These are phyloP conservation scores for Diaporthe sp. DNA, from an alignment of 2,329 filamentous ascomycete genomes.

Conservation along the genomic window DNA sequence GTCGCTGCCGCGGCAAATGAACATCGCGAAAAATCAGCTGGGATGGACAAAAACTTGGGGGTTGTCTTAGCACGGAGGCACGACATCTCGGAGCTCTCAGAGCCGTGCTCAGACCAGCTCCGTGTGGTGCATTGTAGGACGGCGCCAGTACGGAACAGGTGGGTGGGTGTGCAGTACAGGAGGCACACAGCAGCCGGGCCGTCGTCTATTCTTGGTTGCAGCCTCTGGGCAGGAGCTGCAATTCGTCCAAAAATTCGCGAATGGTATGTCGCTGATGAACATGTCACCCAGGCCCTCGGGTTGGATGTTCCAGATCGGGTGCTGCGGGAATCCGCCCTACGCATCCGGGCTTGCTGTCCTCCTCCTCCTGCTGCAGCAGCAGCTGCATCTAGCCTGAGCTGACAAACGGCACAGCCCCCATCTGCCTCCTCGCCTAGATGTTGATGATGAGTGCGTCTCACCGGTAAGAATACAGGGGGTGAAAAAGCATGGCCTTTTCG, in stretches of 20 bases:
- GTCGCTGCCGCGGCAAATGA: slow-evolving; percentile 18
- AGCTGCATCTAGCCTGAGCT: slow-evolving; percentile 19
- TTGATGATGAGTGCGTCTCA: slow-evolving; percentile 7
- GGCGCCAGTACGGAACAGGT: slow-evolving; percentile 12
- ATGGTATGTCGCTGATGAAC: slow-evolving; percentile 33
- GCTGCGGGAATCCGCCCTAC: slow-evolving; percentile 25
- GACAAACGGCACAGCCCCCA: slow-evolving; percentile 37
- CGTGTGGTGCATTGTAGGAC: slow-evolving; percentile 7
- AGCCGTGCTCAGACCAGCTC: slow-evolving; percentile 26
- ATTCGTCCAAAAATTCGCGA: slow-evolving; percentile 34
- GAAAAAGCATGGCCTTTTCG: slow-evolving; percentile 2
- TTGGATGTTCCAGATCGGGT: slow-evolving; percentile 39
- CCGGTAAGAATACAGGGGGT: neutral
- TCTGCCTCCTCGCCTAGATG: neutral
- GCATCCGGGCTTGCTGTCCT: slow-evolving; percentile 37
- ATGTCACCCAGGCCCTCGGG: slow-evolving; percentile 39
- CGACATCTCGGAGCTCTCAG: slow-evolving; percentile 32
- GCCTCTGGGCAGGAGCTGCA: slow-evolving; percentile 1
- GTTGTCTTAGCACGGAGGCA: slow-evolving; percentile 19
- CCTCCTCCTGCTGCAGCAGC: too few species aligned
- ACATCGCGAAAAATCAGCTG: neutral
- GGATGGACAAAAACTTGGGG: slow-evolving; percentile 1
- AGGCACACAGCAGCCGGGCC: slow-evolving; percentile 31
- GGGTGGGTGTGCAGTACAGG: neutral
- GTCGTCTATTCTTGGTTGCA: slow-evolving; percentile 37